Percentiles rank a stretch among this genome's conserved stretches.
Conservation (phyloP, 352 stramenopile species). For the Peronospora tabacina region DNA sequence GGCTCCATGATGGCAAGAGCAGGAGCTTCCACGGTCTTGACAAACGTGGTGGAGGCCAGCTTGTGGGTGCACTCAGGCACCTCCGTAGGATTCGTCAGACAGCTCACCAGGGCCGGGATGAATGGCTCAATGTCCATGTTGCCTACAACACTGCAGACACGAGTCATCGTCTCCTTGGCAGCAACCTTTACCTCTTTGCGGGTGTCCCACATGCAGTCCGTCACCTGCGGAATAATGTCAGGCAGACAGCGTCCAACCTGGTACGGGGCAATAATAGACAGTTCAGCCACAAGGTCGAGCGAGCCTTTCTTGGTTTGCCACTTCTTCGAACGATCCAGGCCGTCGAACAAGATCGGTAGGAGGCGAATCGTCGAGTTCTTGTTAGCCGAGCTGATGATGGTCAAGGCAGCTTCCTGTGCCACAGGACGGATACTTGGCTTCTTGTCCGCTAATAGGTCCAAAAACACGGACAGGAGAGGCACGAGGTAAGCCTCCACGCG, state of each 20-base stretch:
- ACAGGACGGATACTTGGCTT: conserved; percentile 62
- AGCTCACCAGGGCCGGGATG: conserved; percentile 94
- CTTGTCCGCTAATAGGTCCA: conserved; percentile 83
- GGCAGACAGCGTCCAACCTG: conserved; percentile 93
- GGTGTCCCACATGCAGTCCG: conserved; percentile 98
- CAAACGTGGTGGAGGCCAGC: conserved; percentile 98
- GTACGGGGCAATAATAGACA: conserved; percentile 89
- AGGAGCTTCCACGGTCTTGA: conserved; percentile 95
- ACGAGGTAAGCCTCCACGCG: conserved; percentile 71
- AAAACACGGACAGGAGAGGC: conserved; percentile 54
- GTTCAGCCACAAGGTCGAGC: conserved; percentile 90
- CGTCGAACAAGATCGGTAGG: conserved; percentile 89
- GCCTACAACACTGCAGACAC: conserved; percentile 93
- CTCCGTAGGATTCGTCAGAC: conserved; percentile 94
- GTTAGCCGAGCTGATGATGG: conserved; percentile 75
- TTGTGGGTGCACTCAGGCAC: conserved; percentile 98
- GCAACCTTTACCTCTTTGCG: conserved; percentile 97
- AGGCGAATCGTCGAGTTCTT: conserved; percentile 82
- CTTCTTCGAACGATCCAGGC: conserved; percentile 83
- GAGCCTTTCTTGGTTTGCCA: conserved; percentile 96
- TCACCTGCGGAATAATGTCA: conserved; percentile 95
- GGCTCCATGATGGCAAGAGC: conserved; percentile 96
- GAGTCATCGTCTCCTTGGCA: conserved; percentile 91
- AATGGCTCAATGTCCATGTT: conserved; percentile 99
- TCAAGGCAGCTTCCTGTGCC: conserved; percentile 68